Percentiles rank a stretch among this genome's conserved stretches.
phyloP scores from a whole-genome alignment of 768 basidiomycete species.

The Leccinum obscurum region DNA sequence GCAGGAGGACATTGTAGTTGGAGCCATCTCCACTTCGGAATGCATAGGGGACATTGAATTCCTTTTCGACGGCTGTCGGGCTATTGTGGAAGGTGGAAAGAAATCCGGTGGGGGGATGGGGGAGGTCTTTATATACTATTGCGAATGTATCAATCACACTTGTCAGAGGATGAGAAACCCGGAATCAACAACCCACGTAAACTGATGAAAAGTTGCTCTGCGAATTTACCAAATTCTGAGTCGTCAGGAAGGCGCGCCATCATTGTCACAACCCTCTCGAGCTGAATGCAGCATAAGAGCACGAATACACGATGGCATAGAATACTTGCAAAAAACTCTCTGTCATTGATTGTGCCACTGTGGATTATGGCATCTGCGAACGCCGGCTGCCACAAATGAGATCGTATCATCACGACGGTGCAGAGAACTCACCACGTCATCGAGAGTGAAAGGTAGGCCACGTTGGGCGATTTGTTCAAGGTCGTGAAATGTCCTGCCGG shows the following conservation, averaged over 20 bases:
- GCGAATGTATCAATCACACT: background rate
- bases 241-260: slow-evolving; percentile 54
- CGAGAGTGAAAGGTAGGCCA: slow-evolving; percentile 25
- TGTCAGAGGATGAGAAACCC: background rate
- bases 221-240: slow-evolving; percentile 28
- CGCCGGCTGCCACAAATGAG: slow-evolving; percentile 39
- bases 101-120: slow-evolving; percentile 67
- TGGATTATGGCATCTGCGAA: slow-evolving; percentile 49
- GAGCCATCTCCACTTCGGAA: slow-evolving; percentile 62
- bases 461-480: slow-evolving; percentile 30
- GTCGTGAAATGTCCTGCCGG: slow-evolving; percentile 24
- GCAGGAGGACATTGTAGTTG: slow-evolving; percentile 55
- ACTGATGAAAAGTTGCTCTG: slow-evolving; percentile 53
- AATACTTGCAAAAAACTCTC: slow-evolving; percentile 53
- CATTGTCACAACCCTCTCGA: slow-evolving; percentile 60
- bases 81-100: slow-evolving; percentile 30
- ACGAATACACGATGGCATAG: background rate
- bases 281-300: slow-evolving; percentile 37
- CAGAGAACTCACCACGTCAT: slow-evolving; percentile 30
- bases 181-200: slow-evolving; percentile 48
- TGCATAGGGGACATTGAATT: slow-evolving; percentile 41
- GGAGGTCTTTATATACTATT: slow-evolving; percentile 76
- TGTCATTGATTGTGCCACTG: slow-evolving; percentile 52
- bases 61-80: background rate
- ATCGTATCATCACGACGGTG: background rate